A percentile compares a stretch with the other conserved stretches of the same genome.
Evolutionary conservation across 2,329 filamentous ascomycete species (phyloP).

Genomic region (Proliferodiscus dingleyae): DNA sequence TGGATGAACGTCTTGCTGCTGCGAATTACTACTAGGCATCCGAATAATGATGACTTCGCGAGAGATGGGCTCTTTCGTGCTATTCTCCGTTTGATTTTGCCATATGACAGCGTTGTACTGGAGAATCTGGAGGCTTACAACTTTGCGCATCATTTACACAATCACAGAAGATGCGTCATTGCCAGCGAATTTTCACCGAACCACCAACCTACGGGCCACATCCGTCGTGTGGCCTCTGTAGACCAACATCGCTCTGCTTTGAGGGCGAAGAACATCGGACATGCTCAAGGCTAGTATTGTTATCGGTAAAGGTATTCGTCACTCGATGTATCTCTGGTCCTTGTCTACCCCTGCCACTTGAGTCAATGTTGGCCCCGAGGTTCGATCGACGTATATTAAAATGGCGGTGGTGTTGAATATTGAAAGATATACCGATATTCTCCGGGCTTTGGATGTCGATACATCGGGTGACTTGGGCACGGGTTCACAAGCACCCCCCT

Average conservation of each 20-base stretch:
- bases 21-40: too few species aligned
- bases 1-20: too few species aligned
- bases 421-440: not conserved
- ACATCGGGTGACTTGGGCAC: too few species aligned
- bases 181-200: conserved; percentile 1
- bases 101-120: not conserved
- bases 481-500: too few species aligned
- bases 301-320: too few species aligned
- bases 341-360: too few species aligned
- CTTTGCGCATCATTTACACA: too few species aligned
- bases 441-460: not conserved
- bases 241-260: not conserved
- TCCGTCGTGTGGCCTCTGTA: not conserved
- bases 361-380: not conserved
- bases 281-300: too few species aligned
- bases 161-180: not conserved
- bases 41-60: too few species aligned
- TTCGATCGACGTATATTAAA: not conserved
- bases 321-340: too few species aligned
- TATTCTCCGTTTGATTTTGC: not conserved
- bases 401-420: not conserved
- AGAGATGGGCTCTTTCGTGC: too few species aligned
- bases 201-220: not conserved
- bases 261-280: not conserved
- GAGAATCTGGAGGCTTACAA: too few species aligned